These are phyloP conservation scores for Triticum timopheevii DNA, from an alignment of 176 grass and related monocot genomes.

Conservation along the genomic window DNA sequence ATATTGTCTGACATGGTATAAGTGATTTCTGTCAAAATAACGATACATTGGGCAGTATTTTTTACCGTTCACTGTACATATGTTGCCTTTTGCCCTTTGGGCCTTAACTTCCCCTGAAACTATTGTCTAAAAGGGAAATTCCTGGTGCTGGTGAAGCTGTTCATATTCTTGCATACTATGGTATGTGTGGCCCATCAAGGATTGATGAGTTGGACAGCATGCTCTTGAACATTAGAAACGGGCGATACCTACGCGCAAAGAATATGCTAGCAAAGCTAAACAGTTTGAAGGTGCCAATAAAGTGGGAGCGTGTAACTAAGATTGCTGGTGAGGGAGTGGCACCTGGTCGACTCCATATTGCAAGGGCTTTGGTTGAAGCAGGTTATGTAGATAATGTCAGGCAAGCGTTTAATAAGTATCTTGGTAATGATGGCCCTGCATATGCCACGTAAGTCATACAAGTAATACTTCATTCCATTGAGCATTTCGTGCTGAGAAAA, in stretches of 20 bases:
- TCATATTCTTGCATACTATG: constrained; percentile 98
- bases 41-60: not conserved
- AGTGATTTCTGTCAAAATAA: not conserved
- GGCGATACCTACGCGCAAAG: constrained; percentile 69
- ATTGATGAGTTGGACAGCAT: constrained; percentile 64
- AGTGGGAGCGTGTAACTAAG: constrained; percentile 69
- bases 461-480: not conserved
- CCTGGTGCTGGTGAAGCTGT: constrained; percentile 69
- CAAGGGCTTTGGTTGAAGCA: constrained; percentile 83
- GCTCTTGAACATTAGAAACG: constrained; percentile 84
- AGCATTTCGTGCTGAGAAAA: constrained; percentile 17
- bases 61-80: not conserved
- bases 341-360: constrained; percentile 81
- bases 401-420: constrained; percentile 93
- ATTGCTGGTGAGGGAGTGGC: constrained; percentile 94
- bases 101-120: constrained; percentile 16
- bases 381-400: constrained; percentile 78
- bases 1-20: not conserved
- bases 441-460: constrained; percentile 67
- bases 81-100: constrained; percentile 20
- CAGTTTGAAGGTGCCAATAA: constrained; percentile 65
- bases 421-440: constrained; percentile 79
- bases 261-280: constrained; percentile 80
- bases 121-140: constrained; percentile 47
- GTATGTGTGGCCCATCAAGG: constrained; percentile 76